These are phyloP conservation scores for Selaginella tamariscina DNA, from an alignment of 75 land plant species.

Conservation along the genomic window DNA sequence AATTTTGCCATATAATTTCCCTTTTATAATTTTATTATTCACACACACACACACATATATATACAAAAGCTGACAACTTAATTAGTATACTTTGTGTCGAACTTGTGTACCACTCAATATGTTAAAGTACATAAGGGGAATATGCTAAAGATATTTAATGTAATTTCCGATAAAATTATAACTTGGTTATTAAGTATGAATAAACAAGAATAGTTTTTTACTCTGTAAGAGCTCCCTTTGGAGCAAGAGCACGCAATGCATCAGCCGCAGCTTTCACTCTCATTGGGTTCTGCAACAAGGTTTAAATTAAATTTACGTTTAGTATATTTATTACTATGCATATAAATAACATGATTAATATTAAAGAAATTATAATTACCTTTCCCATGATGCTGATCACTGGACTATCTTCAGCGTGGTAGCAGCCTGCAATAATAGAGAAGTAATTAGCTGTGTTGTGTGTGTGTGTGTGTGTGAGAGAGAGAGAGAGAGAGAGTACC, in stretches of 20 bases:
- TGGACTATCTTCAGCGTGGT: constrained; percentile 26
- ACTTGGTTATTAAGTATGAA: too few relatives aligned
- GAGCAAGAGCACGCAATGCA: constrained; percentile 29
- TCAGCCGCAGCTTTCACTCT: constrained; percentile 27
- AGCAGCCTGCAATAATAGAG: constrained; percentile 39
- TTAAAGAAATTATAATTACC: constrained; percentile 21
- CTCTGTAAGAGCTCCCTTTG: constrained; percentile 24
- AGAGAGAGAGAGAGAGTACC: constrained; percentile 28
- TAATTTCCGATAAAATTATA: too few relatives aligned
- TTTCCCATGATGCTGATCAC: constrained; percentile 46
- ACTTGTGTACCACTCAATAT: too few relatives aligned
- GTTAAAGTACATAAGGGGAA: too few relatives aligned
- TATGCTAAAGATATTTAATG: too few relatives aligned
- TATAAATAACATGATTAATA: neutral
- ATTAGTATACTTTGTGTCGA: too few relatives aligned
- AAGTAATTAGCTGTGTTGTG: neutral
- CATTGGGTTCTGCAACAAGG: constrained; percentile 29
- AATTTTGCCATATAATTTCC: too few relatives aligned
- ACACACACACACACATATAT: too few relatives aligned
- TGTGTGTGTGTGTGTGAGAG: neutral
- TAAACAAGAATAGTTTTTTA: too few relatives aligned
- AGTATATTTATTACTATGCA: neutral
- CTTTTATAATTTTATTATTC: too few relatives aligned
- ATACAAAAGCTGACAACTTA: too few relatives aligned
- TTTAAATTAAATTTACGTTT: neutral